These are phyloP conservation scores for Sporothrix schenckii DNA, from an alignment of 2,329 filamentous ascomycete genomes.

Conservation along the genomic window DNA sequence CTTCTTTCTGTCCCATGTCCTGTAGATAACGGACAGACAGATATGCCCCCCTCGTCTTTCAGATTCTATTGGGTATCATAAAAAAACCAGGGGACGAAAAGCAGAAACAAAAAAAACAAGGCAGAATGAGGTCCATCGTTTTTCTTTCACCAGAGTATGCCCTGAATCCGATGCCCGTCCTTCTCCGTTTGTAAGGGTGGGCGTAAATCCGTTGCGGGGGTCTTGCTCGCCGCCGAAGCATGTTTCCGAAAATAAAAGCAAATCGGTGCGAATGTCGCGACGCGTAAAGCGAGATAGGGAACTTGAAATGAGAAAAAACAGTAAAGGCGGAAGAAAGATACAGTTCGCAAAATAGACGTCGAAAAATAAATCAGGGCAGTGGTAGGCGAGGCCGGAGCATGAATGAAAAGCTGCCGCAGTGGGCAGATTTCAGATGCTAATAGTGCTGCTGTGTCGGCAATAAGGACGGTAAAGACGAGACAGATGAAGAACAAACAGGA, in stretches of 20 bases:
- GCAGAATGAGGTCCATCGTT: constrained; percentile 43
- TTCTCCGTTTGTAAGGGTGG: constrained; percentile 40
- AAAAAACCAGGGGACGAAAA: constrained; percentile 43
- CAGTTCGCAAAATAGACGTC: constrained; percentile 1
- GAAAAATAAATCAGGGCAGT: constrained; percentile 32
- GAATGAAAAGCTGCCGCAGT: background rate
- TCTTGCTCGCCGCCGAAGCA: constrained; percentile 46
- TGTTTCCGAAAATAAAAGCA: constrained; percentile 38
- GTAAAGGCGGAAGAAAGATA: constrained; percentile 20
- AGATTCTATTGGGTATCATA: constrained; percentile 49
- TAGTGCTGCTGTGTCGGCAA: constrained; percentile 17
- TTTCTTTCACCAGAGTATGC: constrained; percentile 41
- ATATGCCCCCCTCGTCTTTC: constrained; percentile 40
- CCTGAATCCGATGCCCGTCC: constrained; percentile 44
- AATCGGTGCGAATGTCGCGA: constrained; percentile 32
- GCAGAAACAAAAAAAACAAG: constrained; percentile 43
- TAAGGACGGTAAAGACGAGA: constrained; percentile 29
- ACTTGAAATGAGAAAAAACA: constrained; percentile 17
- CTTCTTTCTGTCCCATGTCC: constrained; percentile 30
- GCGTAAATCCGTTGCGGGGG: constrained; percentile 39
- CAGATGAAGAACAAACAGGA: constrained; percentile 27
- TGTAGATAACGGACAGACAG: constrained; percentile 38
- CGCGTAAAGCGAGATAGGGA: constrained; percentile 32
- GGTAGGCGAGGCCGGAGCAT: background rate
- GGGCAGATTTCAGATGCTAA: background rate